Evolutionary conservation across 305 asterid genomes (phyloP), one percentile per base, ranked within the genome.

Genomic region (Rubia occidens): DNA sequence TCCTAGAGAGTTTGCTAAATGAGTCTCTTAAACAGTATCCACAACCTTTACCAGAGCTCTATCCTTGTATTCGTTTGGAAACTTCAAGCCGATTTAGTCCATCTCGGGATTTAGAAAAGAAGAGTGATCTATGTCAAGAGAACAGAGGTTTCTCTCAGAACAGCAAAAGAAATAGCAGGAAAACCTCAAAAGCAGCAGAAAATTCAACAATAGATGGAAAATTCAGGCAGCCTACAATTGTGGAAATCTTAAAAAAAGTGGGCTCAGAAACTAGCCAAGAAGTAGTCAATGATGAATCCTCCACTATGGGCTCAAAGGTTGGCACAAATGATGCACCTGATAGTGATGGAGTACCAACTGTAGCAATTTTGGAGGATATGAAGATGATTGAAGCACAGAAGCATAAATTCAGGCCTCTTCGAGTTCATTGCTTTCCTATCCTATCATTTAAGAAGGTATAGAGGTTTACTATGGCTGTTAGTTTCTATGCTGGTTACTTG

Each of bases 361-460:
- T 88, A 51, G 93, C 88, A 69, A 70, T 88, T 59, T 88, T 86
- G 73, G 81, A 82, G 54, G 82, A 83, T 73, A 68, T 77, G 47
- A 84, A 80, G 83, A 75, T 72, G 72, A 74, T 90, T 64, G 95
- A 88, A 80, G 83, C 83, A 66, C 97, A 90, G 76, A 83, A 80
- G 74, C 70, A 81, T 85, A 90, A 85, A 70, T 87, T 88, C 86
- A 85, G 97, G 88, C 95, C 88, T 74, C 89, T 90, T 81, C 81
- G 76, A 63, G 80, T 81, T 62, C 88, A 83, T 67, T 88, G 95
- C 79, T 76, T 84, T 79, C 71, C 85, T 73, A 81, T 85, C 66
- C 80, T 90, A 73, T 74, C 85, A 75, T 77, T 79, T 78, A 56
- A 72, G 66, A 81, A 85, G 97, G 97, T 90, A 77, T 14, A 71